A percentile compares a stretch with the other conserved stretches of the same genome.
Evolutionary conservation across 176 grass and related monocot genomes (phyloP).

Genomic region (Bolboschoenus planiculmis): DNA sequence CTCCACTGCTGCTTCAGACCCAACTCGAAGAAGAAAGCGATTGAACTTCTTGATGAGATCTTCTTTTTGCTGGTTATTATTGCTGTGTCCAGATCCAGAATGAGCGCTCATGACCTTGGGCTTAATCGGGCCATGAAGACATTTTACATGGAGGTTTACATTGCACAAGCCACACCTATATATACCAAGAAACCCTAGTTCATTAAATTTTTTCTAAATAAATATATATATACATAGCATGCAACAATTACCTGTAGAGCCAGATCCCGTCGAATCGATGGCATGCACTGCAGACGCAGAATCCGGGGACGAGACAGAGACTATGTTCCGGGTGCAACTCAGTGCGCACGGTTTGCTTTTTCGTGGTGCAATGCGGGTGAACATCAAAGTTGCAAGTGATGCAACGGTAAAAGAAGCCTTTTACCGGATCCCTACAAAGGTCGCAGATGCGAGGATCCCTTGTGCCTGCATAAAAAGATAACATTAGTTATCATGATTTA

Average conservation of each 20-base stretch:
- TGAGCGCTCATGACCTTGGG: too few relatives aligned
- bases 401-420: neutral
- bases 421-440: neutral
- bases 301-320: neutral
- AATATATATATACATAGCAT: too few relatives aligned
- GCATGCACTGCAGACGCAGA: neutral
- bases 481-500: neutral
- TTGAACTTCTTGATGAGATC: too few relatives aligned
- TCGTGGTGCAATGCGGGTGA: neutral
- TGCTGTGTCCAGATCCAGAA: too few relatives aligned
- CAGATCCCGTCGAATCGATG: neutral
- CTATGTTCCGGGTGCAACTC: neutral
- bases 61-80: too few relatives aligned
- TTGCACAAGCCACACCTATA: too few relatives aligned
- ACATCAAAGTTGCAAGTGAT: neutral
- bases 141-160: too few relatives aligned
- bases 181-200: too few relatives aligned
- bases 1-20: too few relatives aligned
- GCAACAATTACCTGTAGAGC: neutral
- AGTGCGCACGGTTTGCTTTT: neutral
- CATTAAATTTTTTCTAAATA: too few relatives aligned
- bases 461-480: neutral
- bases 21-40: too few relatives aligned
- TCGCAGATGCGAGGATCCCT: neutral
- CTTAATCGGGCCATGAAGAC: too few relatives aligned